Conservation (phyloP, 2,329 filamentous ascomycete species). For the Cadophora sp. region DNA sequence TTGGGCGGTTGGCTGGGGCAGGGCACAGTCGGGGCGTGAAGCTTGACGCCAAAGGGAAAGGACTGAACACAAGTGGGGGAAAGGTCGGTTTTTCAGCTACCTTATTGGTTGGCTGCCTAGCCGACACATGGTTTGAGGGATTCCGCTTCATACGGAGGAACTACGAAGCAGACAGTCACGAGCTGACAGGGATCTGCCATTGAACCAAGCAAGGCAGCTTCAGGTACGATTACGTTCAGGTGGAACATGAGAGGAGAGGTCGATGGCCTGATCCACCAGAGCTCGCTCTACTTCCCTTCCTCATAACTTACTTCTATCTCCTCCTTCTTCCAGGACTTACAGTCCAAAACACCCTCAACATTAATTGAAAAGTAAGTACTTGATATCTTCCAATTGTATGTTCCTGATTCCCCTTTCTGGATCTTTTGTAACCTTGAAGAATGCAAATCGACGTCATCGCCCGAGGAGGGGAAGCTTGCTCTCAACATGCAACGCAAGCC, state of each 20-base stretch:
- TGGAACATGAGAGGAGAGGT: neutral
- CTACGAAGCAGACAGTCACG: too few species aligned
- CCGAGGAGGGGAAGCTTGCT: slow-evolving; percentile 4
- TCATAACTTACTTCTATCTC: neutral
- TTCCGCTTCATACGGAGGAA: too few species aligned
- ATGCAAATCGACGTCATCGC: slow-evolving; percentile 15
- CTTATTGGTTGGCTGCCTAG: neutral
- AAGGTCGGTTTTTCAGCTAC: too few species aligned
- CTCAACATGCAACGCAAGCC: slow-evolving; percentile 10
- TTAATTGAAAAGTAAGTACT: neutral
- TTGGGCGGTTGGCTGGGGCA: neutral
- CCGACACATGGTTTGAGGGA: too few species aligned
- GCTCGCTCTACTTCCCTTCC: neutral
- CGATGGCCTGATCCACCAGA: slow-evolving; percentile 3
- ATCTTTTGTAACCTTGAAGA: neutral
- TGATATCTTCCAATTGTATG: neutral
- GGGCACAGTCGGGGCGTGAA: slow-evolving; percentile 5
- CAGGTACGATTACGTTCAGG: neutral
- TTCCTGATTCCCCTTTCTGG: neutral
- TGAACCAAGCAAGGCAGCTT: neutral
- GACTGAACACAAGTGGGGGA: neutral
- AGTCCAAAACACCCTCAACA: neutral
- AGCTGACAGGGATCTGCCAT: too few species aligned
- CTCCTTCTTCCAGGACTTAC: neutral
- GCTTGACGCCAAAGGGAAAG: neutral